phyloP scores from a whole-genome alignment of 805 yeast species.

The Kregervanrija pseudodelftensis region DNA sequence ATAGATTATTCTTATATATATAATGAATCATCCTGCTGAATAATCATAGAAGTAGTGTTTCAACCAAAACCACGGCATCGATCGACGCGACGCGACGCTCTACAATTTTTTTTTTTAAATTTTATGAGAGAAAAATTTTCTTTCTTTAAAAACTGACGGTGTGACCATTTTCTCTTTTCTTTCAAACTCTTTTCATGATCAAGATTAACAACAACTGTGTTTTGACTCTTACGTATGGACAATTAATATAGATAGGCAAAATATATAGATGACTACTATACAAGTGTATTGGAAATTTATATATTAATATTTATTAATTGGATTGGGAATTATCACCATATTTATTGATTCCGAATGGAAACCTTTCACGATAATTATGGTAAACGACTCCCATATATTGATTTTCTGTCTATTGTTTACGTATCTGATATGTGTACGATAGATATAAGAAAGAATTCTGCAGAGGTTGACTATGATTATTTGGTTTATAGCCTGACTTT shows the following conservation, averaged over 20 bases:
- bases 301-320: not conserved
- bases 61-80: too few species aligned
- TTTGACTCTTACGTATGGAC: not conserved
- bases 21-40: too few species aligned
- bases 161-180: too few species aligned
- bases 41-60: too few species aligned
- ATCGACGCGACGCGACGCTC: too few species aligned
- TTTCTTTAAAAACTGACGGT: too few species aligned
- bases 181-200: too few species aligned
- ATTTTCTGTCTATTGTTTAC: slow-evolving; percentile 4
- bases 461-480: slow-evolving; percentile 6
- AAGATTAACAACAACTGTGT: too few species aligned
- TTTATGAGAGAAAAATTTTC: too few species aligned
- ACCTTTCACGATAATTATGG: slow-evolving; percentile 34
- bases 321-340: slow-evolving; percentile 33
- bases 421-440: too few species aligned
- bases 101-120: too few species aligned
- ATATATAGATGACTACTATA: not conserved
- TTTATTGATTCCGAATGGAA: slow-evolving; percentile 21
- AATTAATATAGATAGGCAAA: not conserved
- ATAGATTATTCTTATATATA: too few species aligned
- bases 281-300: not conserved
- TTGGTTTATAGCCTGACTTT: slow-evolving; percentile 6
- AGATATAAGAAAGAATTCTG: not conserved
- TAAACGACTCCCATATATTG: slow-evolving; percentile 51